Evolutionary conservation across 2,329 filamentous ascomycete genomes (phyloP).

Genomic region (Endothia cerciana): DNA sequence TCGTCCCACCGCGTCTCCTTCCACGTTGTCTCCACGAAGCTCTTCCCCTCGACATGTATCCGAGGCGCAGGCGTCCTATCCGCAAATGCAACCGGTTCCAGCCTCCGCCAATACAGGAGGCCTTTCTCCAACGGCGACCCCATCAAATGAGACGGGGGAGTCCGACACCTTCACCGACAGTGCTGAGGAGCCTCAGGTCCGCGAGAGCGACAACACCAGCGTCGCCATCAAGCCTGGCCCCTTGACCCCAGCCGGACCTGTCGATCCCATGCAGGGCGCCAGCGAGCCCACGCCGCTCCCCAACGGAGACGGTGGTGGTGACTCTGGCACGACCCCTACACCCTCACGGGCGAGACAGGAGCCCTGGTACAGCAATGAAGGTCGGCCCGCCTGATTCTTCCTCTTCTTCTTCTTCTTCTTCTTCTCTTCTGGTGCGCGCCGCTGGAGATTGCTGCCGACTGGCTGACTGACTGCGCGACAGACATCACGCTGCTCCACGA

Average conservation of each 20-base stretch:
- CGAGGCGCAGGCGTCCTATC: constrained; percentile 28
- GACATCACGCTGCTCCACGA: constrained; percentile 80
- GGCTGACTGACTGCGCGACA: constrained; percentile 40
- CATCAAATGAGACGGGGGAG: constrained; percentile 27
- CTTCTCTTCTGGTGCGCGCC: constrained; percentile 9
- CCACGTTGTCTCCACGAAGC: constrained; percentile 20
- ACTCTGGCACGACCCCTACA: constrained; percentile 22
- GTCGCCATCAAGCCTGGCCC: constrained; percentile 22
- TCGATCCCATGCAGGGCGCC: constrained; percentile 26
- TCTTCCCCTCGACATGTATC: constrained; percentile 30
- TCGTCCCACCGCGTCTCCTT: neutral
- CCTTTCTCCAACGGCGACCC: constrained; percentile 26
- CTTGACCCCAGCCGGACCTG: neutral
- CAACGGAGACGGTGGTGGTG: constrained; percentile 23
- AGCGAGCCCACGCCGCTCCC: constrained; percentile 24
- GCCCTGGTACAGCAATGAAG: constrained; percentile 28
- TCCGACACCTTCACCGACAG: constrained; percentile 29
- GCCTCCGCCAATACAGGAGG: constrained; percentile 28
- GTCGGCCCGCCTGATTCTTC: constrained; percentile 6
- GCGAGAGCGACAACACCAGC: constrained; percentile 28
- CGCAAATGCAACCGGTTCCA: constrained; percentile 30
- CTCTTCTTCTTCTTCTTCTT: neutral
- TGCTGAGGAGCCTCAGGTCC: constrained; percentile 24
- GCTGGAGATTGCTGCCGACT: constrained; percentile 49
- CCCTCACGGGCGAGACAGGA: constrained; percentile 21